Evolutionary conservation across 2,329 filamentous ascomycete species (phyloP).

Genomic region (Mariannaea elegans): DNA sequence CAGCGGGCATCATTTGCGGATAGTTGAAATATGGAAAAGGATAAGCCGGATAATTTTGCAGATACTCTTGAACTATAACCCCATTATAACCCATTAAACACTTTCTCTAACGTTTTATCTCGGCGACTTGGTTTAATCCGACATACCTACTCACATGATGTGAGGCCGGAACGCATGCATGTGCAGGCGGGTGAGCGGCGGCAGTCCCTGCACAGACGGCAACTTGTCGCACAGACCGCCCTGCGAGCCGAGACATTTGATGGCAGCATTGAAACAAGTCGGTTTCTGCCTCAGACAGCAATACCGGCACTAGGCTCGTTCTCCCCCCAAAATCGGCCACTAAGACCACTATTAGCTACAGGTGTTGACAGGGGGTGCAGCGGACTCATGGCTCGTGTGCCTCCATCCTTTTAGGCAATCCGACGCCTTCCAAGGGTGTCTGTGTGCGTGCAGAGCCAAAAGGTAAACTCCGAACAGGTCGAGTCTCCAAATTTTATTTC

Average conservation of each 20-base stretch:
- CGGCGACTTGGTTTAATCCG: no score
- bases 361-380: neutral
- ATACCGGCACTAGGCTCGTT: conserved; percentile 3
- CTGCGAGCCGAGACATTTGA: conserved; percentile 1
- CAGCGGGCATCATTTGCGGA: no score
- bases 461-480: conserved; percentile 16
- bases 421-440: neutral
- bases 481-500: conserved; percentile 41
- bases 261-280: no score
- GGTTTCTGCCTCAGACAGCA: conserved; percentile 44
- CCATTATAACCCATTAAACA: neutral
- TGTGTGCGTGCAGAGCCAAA: neutral
- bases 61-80: no score
- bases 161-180: no score
- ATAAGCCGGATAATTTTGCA: no score
- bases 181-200: no score
- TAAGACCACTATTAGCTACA: no score
- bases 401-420: neutral
- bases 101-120: neutral
- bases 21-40: no score
- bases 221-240: conserved; percentile 9
- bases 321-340: no score
- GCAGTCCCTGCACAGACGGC: no score
- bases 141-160: no score
- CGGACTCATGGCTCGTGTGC: conserved; percentile 18